Conservation (phyloP, 768 basidiomycete genomes). For the Termitomyces sp. region DNA sequence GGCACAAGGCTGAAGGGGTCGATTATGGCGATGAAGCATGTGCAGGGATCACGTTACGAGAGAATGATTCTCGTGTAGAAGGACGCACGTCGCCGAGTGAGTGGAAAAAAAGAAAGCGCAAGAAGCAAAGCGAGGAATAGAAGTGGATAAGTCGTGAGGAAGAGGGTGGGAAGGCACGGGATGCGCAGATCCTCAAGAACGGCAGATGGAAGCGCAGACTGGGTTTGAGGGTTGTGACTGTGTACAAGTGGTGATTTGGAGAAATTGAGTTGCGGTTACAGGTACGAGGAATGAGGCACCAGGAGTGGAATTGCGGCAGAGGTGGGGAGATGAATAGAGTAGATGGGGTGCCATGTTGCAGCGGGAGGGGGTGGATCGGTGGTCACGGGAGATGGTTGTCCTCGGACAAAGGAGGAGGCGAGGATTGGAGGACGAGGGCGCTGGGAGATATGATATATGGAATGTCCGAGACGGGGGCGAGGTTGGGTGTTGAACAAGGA, state of each 20-base stretch:
- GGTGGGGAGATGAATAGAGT: no score
- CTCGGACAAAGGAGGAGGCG: background rate
- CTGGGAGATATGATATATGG: background rate
- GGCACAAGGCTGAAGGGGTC: background rate
- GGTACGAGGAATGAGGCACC: background rate
- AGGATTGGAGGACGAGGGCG: background rate
- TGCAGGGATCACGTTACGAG: background rate
- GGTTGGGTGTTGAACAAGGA: no score
- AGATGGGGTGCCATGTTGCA: background rate
- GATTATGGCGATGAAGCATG: background rate
- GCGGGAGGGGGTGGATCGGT: background rate
- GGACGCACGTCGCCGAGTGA: background rate
- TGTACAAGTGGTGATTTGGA: no score
- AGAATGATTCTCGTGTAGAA: background rate
- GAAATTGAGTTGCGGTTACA: background rate
- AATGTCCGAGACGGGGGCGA: constrained; percentile 3
- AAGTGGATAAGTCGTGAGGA: background rate
- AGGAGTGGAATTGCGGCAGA: no score
- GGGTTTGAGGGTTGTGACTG: background rate
- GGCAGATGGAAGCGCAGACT: background rate
- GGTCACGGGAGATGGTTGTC: background rate
- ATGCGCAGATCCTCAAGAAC: constrained; percentile 3
- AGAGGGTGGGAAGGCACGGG: background rate
- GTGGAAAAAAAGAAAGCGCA: background rate
- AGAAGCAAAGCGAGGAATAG: background rate